Conservation (phyloP, 106 monocot genomes). For the Dendrobium huoshanense region DNA sequence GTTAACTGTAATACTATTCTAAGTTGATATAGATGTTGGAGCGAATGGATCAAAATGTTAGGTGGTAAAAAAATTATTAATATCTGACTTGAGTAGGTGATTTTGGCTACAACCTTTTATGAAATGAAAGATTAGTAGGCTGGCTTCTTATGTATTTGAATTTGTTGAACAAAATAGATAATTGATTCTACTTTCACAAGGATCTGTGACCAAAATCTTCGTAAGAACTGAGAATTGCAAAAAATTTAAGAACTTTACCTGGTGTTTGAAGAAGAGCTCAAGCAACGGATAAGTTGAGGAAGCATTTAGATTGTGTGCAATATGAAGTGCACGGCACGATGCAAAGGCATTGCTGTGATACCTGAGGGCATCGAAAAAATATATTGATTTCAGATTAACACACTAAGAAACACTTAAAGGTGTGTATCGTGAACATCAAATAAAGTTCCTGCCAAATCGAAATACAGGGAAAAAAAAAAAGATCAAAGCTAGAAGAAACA, state of each 20-base stretch:
- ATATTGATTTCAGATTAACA: not conserved
- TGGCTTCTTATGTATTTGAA: not conserved
- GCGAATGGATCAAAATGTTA: too few species aligned
- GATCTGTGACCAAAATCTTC: not conserved
- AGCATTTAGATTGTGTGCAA: conserved; percentile 35
- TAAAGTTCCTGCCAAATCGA: too few species aligned
- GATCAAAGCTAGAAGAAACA: too few species aligned
- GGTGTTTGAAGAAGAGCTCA: conserved; percentile 40
- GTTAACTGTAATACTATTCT: too few species aligned
- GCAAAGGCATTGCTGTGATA: conserved; percentile 42
- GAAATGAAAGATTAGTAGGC: too few species aligned
- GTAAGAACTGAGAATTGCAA: not conserved
- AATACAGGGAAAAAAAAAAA: too few species aligned
- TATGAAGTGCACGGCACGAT: conserved; percentile 35
- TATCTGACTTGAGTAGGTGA: too few species aligned
- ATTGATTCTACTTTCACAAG: not conserved
- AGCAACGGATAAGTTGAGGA: conserved; percentile 35
- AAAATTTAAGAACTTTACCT: conserved; percentile 14
- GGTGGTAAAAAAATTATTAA: too few species aligned
- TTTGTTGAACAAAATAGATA: not conserved
- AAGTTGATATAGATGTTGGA: too few species aligned
- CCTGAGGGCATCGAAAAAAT: conserved; percentile 6
- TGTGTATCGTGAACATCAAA: too few species aligned
- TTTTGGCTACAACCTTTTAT: too few species aligned
- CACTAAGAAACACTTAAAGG: not conserved